Evolutionary conservation across 495 filamentous ascomycete genomes (phyloP), one percentile per base, ranked within the genome.

Genomic region (Viridothelium virens): DNA sequence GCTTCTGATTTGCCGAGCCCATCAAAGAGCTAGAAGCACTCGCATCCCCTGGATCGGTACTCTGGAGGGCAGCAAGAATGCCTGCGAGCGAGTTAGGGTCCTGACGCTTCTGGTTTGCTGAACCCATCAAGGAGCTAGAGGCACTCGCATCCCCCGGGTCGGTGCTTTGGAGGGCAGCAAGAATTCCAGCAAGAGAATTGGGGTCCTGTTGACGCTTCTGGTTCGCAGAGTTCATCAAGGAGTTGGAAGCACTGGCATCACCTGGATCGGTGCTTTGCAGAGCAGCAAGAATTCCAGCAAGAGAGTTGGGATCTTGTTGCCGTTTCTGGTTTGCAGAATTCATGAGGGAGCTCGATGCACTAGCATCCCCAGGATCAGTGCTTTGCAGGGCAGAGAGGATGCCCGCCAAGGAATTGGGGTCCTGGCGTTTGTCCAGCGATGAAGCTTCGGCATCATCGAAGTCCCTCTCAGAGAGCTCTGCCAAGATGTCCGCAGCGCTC

Each of bases 81-180:
- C 53, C 53, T 9, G 53, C 53, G 7, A 59, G 53, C 33, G 53
- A 59, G 53, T 59, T 59, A 7, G 53, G 53, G 53, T 59, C 53
- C 53, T 59, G 53, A 6, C 53, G 53, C 53, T 59, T 59, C 53
- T 59, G 18, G 10, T 36, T 59, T 5, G 6, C 7, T 14, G 53
- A 33, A 1, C 18, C 18, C 53, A 59, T 59, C 25, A 59, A 14
- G 11, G 53, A 59, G 53, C 18, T 36, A 7, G 53, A 59, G 6
- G 53, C 53, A 31, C 53, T 59, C 5, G 53, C 53, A 36, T 59
- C 53, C 6, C 53, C 53, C 2, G 53, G 53, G 18, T 59, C 53
- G 14, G 53, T 59, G 18, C 31, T 33, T 9, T 36, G 18, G 7
- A 59, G 31, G 6, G 53, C 53, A 7, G 53, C 4, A 7, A 59